phyloP scores from a whole-genome alignment of 305 asterid species.

The Fraxinus greggii region DNA sequence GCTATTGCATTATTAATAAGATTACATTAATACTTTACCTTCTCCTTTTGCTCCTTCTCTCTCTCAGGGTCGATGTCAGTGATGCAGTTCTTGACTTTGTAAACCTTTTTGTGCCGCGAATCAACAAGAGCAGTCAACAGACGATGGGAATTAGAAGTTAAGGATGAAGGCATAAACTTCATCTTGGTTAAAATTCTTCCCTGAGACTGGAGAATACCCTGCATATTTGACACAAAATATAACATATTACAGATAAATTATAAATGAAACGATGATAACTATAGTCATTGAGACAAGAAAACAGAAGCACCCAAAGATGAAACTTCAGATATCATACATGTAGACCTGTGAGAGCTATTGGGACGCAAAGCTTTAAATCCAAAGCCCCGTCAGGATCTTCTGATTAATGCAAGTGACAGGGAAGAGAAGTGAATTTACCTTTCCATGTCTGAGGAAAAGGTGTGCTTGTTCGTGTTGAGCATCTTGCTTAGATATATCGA shows the following conservation, averaged over 20 bases:
- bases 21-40: conserved; percentile 38
- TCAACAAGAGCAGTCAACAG: conserved; percentile 92
- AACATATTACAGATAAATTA: neutral
- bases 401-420: neutral
- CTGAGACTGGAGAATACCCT: conserved; percentile 98
- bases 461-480: conserved; percentile 94
- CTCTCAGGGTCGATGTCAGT: conserved; percentile 96
- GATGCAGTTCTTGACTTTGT: conserved; percentile 88
- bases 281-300: neutral
- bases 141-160: conserved; percentile 86
- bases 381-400: neutral
- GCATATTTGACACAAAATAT: conserved; percentile 17
- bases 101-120: conserved; percentile 91
- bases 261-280: neutral
- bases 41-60: conserved; percentile 94
- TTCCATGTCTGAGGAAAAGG: conserved; percentile 92
- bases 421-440: conserved; percentile 36
- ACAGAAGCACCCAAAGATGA: neutral
- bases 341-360: neutral
- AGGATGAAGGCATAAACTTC: conserved; percentile 97
- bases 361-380: neutral
- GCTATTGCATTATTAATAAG: conserved; percentile 4
- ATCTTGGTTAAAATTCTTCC: conserved; percentile 79
- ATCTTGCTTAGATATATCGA: conserved; percentile 92
- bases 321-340: conserved; percentile 8